Conservation (phyloP, 23 red algal species). For the Cyanidioschyzon merolae region DNA sequence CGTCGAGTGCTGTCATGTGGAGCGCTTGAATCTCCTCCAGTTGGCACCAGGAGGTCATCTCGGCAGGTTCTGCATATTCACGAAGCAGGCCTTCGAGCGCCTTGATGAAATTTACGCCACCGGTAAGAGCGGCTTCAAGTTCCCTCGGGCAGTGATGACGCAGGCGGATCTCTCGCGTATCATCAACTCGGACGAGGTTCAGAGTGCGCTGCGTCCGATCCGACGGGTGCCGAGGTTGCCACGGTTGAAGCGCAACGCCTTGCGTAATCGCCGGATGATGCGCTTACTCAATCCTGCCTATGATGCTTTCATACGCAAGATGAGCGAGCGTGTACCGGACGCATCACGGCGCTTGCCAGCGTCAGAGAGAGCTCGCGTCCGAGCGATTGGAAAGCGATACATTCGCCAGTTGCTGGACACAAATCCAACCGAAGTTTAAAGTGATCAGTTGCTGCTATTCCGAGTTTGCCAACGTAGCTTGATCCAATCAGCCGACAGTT, state of each 20-base stretch:
- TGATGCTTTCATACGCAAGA: background rate
- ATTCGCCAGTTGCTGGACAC: background rate
- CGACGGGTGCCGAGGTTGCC: slow-evolving; percentile 32
- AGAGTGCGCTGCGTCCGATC: slow-evolving; percentile 53
- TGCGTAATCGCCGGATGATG: slow-evolving; percentile 77
- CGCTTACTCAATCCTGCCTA: slow-evolving; percentile 73
- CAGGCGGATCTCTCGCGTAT: slow-evolving; percentile 78
- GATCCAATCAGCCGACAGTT: no score
- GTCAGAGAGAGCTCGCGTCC: background rate
- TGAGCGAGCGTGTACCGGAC: background rate
- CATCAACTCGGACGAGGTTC: slow-evolving; percentile 98
- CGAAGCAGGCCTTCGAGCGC: slow-evolving; percentile 61
- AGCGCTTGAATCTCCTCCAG: slow-evolving; percentile 77
- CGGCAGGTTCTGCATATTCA: slow-evolving; percentile 91
- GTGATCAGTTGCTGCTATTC: no score
- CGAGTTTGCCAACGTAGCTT: no score
- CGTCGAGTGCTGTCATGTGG: slow-evolving; percentile 59
- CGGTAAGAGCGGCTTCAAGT: slow-evolving; percentile 38
- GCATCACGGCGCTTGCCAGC: background rate
- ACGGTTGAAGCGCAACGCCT: slow-evolving; percentile 49
- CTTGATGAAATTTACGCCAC: slow-evolving; percentile 79
- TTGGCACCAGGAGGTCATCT: slow-evolving; percentile 92
- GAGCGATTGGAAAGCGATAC: background rate
- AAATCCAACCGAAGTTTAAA: background rate
- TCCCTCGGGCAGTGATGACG: slow-evolving; percentile 62